These are phyloP conservation scores for Tinospora cordifolia DNA, from an alignment of 164 flowering plant genomes.

Conservation along the genomic window DNA sequence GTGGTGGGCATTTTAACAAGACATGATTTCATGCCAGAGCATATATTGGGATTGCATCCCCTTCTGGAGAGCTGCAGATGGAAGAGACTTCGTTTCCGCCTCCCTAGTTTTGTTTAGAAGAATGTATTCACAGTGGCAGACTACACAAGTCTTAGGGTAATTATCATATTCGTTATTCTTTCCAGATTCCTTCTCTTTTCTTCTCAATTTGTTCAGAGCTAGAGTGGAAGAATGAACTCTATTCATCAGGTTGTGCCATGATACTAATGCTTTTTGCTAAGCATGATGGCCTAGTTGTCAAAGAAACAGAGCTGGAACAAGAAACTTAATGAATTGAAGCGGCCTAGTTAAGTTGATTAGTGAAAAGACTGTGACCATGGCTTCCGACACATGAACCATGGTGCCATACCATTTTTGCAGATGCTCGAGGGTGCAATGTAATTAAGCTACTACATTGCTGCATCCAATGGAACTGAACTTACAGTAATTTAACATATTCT, in stretches of 20 bases:
- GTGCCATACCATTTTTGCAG: too few species aligned
- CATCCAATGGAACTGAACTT: too few species aligned
- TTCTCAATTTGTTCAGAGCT: too few species aligned
- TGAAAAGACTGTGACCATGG: too few species aligned
- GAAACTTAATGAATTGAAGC: too few species aligned
- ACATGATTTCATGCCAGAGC: conserved; percentile 90
- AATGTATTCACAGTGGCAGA: background rate
- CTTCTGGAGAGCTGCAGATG: conserved; percentile 42
- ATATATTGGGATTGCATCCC: conserved; percentile 63
- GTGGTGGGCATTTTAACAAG: conserved; percentile 83
- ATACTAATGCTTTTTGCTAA: background rate
- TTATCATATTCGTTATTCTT: background rate
- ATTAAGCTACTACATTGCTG: too few species aligned
- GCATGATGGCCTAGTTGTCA: background rate
- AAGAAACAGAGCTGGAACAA: background rate
- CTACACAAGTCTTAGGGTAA: background rate
- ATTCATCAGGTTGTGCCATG: background rate
- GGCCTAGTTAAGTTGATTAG: too few species aligned
- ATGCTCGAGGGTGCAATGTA: too few species aligned
- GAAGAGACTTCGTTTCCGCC: conserved; percentile 49
- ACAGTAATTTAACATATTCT: too few species aligned
- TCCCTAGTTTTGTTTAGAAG: conserved; percentile 27
- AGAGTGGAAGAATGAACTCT: too few species aligned
- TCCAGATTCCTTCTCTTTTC: too few species aligned
- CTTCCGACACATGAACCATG: too few species aligned